Base-by-base conservation (phyloP, 1,284 basidiomycete genomes). In the Gomphus bonarii region DNA sequence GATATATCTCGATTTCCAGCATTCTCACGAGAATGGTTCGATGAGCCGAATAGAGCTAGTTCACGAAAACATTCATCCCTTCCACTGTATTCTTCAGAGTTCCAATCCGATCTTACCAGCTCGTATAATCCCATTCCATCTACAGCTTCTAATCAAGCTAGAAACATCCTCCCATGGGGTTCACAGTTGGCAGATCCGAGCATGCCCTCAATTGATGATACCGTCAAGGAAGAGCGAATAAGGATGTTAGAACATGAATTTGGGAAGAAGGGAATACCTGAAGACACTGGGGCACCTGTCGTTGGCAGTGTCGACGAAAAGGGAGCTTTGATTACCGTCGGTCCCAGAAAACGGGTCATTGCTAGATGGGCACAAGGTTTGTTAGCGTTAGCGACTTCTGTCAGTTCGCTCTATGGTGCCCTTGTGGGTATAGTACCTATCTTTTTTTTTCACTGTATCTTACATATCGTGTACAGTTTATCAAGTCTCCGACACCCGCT, bases 191-290 rank as follows among this genome's bases (percentile, higher is more conserved):
- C 71, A n/a, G 70, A 73, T 46, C 54, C 54, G 1, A 69, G 71
- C 61, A 69, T 66, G 28, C 65, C 68, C 1, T 69, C 72, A 1
- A 63, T 84, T 3, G 73, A 80, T 59, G 69, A 75, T 3, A 67
- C 73, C 11, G 68, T 79, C 49, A 85, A 84, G 65, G 79, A 82
- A 66, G 82, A 85, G 61, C 74, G 84, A 18, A 73, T 85, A 63
- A 75, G 82, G 3, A 84, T 85, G 81, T 72, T 87, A 9, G 80
- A 85, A 65, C 72, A 75, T 14, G 82, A 85, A 63, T 86, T 85
- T 66, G 69, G 78, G 22, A 66, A 65, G 57, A 59, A 59, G 36
- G 60, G 62, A 64, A 4, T 68, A 3, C 64, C 65, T 31, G 73
- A 75, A 44, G 66, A 75, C 38, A 78, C 75, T 5, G 76, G 75